Conservation (phyloP, 495 filamentous ascomycete genomes). For the Neurospora sp. region DNA sequence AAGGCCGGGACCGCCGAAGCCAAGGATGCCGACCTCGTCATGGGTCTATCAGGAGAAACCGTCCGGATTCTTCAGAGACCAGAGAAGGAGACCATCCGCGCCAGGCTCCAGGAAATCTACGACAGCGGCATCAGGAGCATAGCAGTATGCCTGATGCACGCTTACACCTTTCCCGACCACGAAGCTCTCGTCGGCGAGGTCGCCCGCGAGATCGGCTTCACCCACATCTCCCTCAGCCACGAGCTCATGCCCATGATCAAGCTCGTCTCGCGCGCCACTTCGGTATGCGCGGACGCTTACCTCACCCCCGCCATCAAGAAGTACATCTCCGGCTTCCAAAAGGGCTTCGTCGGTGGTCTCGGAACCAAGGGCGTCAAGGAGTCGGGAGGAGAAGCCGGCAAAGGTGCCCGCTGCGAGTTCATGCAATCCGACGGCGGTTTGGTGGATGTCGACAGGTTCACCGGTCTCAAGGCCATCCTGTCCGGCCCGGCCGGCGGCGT, state of each 20-base stretch:
- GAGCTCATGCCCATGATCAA: slow-evolving; percentile 95
- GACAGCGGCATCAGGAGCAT: slow-evolving; percentile 57
- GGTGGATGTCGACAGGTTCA: slow-evolving; percentile 66
- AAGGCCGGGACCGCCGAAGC: slow-evolving; percentile 37
- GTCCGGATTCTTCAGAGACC: slow-evolving; percentile 57
- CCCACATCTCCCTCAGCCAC: slow-evolving; percentile 62
- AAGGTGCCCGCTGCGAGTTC: slow-evolving; percentile 64
- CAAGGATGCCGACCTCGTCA: slow-evolving; percentile 45
- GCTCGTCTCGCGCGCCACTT: slow-evolving; percentile 76
- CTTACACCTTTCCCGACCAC: slow-evolving; percentile 70
- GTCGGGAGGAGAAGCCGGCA: slow-evolving; percentile 31
- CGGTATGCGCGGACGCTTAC: slow-evolving; percentile 91
- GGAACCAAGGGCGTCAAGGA: slow-evolving; percentile 56
- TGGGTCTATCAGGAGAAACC: slow-evolving; percentile 58
- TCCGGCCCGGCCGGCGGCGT: slow-evolving; percentile 77
- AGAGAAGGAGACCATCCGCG: slow-evolving; percentile 38
- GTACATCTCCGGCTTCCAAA: slow-evolving; percentile 84
- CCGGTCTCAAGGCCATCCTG: slow-evolving; percentile 64
- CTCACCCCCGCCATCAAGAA: slow-evolving; percentile 92
- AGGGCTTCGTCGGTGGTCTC: slow-evolving; percentile 60
- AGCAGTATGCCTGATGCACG: slow-evolving; percentile 72
- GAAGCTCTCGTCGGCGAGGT: slow-evolving; percentile 59
- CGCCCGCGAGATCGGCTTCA: slow-evolving; percentile 63
- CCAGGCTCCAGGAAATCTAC: slow-evolving; percentile 48
- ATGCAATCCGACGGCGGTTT: slow-evolving; percentile 81